Evolutionary conservation across 371 early-diverging fungal genomes (phyloP).

Genomic region (Actinomortierella wolfii): DNA sequence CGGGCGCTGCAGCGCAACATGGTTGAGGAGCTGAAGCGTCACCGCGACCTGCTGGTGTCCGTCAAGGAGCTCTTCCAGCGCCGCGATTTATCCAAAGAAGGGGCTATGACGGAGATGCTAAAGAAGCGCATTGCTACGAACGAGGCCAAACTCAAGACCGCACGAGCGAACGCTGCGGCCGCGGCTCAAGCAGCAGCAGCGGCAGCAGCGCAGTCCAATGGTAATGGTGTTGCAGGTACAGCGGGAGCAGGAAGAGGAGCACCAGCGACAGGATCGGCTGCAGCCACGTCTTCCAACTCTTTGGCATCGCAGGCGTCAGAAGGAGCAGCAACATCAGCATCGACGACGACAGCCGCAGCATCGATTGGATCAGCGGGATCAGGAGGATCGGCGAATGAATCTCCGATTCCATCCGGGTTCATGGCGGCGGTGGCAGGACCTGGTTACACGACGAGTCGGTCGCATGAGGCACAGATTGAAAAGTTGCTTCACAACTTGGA

Average conservation of each 20-base stretch:
- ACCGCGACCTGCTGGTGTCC: conserved; percentile 71
- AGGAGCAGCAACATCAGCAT: conserved; percentile 22
- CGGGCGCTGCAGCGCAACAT: conserved; percentile 53
- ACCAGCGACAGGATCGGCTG: too few species aligned
- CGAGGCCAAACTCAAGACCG: conserved; percentile 37
- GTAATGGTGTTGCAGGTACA: conserved; percentile 3
- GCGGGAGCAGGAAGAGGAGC: conserved; percentile 44
- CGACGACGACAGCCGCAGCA: too few species aligned
- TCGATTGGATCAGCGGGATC: conserved; percentile 6
- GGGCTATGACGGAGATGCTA: conserved; percentile 23
- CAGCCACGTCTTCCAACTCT: neutral
- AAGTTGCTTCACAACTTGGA: conserved; percentile 14
- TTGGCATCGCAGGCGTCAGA: neutral
- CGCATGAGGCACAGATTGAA: conserved; percentile 38
- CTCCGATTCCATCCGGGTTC: conserved; percentile 48
- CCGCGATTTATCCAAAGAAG: conserved; percentile 37
- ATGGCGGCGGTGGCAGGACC: too few species aligned
- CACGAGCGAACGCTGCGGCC: conserved; percentile 21
- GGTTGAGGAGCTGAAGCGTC: conserved; percentile 70
- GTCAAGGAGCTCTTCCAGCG: conserved; percentile 52
- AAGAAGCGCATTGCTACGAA: conserved; percentile 47
- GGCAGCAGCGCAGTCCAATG: conserved; percentile 17
- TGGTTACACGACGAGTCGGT: neutral
- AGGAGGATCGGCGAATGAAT: conserved; percentile 51
- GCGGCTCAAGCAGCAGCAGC: conserved; percentile 20